Conservation (phyloP, 305 asterid genomes). For the Solanum hybrid region DNA sequence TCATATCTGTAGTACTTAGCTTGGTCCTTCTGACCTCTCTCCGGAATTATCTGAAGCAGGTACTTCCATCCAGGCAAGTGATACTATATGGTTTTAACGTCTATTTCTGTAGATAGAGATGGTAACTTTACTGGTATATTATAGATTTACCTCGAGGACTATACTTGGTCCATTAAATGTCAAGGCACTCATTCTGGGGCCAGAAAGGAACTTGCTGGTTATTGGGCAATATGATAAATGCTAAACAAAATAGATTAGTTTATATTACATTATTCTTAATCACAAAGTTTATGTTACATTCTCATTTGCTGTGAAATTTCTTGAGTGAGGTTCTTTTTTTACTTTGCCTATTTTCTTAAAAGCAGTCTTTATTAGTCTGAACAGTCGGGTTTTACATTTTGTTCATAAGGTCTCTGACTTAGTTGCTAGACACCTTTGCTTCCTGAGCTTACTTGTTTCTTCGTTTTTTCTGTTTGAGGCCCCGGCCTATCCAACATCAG, state of each 20-base stretch:
- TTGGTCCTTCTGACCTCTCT: background rate
- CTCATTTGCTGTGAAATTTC: background rate
- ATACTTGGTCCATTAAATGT: background rate
- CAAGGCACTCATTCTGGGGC: background rate
- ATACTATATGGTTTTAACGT: background rate
- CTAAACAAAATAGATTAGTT: background rate
- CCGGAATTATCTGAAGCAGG: background rate
- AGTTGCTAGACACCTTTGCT: background rate
- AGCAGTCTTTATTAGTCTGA: background rate
- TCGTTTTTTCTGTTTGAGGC: slow-evolving; percentile 39
- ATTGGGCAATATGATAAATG: background rate
- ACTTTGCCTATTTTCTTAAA: background rate
- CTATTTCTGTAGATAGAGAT: background rate
- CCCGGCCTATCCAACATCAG: slow-evolving; percentile 44
- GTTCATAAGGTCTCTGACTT: background rate
- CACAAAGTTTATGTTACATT: background rate
- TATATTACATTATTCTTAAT: background rate
- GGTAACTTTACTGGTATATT: background rate
- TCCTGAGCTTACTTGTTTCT: slow-evolving; percentile 16
- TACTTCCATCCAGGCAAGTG: background rate
- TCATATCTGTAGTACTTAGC: background rate
- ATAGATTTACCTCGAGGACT: background rate
- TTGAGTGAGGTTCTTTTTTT: background rate
- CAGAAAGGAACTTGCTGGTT: background rate
- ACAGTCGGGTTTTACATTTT: background rate